Conservation (phyloP, 352 stramenopile genomes). For the Globisporangium okanoganense region DNA sequence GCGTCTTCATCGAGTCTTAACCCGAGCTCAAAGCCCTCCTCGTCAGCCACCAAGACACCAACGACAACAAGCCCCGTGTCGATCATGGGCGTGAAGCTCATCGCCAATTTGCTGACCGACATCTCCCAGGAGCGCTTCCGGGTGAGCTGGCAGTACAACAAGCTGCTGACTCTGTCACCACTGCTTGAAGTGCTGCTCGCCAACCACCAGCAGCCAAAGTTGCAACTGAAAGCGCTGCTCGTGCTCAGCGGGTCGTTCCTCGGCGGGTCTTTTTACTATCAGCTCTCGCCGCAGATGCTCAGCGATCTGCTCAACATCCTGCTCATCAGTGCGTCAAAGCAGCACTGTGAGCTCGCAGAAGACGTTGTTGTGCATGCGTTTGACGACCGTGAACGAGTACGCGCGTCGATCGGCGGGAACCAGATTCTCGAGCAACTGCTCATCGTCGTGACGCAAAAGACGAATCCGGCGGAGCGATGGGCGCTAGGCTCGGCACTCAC, state of each 20-base stretch:
- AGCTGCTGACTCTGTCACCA: conserved; percentile 22
- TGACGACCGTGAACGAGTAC: conserved; percentile 29
- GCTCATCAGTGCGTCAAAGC: conserved; percentile 42
- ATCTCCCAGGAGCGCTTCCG: conserved; percentile 17
- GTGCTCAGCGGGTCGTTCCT: conserved; percentile 37
- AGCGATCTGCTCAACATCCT: conserved; percentile 60
- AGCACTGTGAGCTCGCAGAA: conserved; percentile 38
- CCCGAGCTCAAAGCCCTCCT: not conserved
- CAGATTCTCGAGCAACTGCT: conserved; percentile 67
- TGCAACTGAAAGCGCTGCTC: conserved; percentile 39
- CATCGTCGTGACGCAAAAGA: conserved; percentile 57
- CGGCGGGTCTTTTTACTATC: conserved; percentile 32
- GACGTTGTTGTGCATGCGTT: conserved; percentile 54
- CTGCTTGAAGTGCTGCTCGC: conserved; percentile 27
- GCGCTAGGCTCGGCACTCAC: conserved; percentile 38
- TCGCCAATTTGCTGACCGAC: conserved; percentile 45
- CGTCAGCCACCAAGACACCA: not conserved
- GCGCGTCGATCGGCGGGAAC: conserved; percentile 41
- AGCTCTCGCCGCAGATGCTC: conserved; percentile 46
- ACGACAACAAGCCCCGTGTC: conserved; percentile 7
- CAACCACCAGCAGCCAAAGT: conserved; percentile 39
- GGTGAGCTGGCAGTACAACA: conserved; percentile 25
- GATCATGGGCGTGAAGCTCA: conserved; percentile 34
- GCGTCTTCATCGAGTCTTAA: not conserved
- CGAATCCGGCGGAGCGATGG: conserved; percentile 18